These are phyloP conservation scores for Crithidia acanthocephali DNA, from an alignment of 208 protist species.

Conservation along the genomic window DNA sequence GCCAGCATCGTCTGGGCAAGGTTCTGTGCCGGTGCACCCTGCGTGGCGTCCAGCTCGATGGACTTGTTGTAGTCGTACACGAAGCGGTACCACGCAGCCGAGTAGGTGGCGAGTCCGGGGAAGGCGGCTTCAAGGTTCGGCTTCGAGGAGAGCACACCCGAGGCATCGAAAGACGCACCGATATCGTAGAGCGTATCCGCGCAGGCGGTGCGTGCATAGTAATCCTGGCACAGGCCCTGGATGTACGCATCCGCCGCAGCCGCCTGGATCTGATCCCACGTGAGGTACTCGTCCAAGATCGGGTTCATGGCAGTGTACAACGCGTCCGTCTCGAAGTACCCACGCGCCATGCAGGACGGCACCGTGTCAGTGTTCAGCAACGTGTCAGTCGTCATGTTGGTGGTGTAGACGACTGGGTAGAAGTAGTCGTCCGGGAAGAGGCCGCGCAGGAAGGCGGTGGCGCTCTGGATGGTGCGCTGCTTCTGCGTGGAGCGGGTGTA, in stretches of 20 bases:
- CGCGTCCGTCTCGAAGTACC: constrained; percentile 27
- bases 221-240: constrained; percentile 40
- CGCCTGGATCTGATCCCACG: constrained; percentile 40
- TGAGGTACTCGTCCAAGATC: constrained; percentile 43
- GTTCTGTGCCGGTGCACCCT: constrained; percentile 49
- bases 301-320: constrained; percentile 4
- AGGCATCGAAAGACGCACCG: constrained; percentile 42
- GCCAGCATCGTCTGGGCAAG: constrained; percentile 49
- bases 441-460: constrained; percentile 50
- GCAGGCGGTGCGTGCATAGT: constrained; percentile 31
- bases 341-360: constrained; percentile 32
- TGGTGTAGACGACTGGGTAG: constrained; percentile 52
- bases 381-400: constrained; percentile 43
- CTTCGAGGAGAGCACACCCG: constrained; percentile 29
- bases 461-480: constrained; percentile 67
- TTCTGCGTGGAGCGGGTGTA: constrained; percentile 59
- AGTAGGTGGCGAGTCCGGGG: constrained; percentile 17
- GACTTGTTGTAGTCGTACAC: constrained; percentile 41
- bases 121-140: constrained; percentile 31
- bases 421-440: constrained; percentile 52
- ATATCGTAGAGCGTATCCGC: constrained; percentile 52
- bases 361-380: constrained; percentile 46
- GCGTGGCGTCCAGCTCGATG: constrained; percentile 26
- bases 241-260: constrained; percentile 46
- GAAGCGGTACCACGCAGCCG: constrained; percentile 32